Base-by-base conservation (phyloP, 78 protist genomes). In the Dictyostelium brefeldianum region DNA sequence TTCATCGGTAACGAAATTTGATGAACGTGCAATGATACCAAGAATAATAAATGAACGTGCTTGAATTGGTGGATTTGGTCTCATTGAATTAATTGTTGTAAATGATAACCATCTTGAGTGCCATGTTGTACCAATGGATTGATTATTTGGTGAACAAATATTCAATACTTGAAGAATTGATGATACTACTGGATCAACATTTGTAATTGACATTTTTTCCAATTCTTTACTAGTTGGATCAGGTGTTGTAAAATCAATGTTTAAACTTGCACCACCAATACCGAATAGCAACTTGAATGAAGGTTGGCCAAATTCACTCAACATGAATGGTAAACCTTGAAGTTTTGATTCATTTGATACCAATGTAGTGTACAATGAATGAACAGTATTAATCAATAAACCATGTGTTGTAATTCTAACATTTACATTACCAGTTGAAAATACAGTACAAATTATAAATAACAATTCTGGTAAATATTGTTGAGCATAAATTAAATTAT, bases 41-140 rank as follows among this genome's bases (percentile, higher is more conserved):
- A 95, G 27, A 7, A 89, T 78, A 6, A 95, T 94, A 11, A 91
- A 62, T 1, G 97, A 70, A 41, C 95, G 95, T 12, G 92, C 89
- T 78, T 91, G 97, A 20, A 95, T 62, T 27, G 92, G 89, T 46
- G 95, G 89, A 36, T 95, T 90, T 17, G 81, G 85, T 25, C 18
- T 22, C 14, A 83, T 25, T 41, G 97, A 95, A 6, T 84, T 22
- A 36, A 59, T 43, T 1, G 69, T 56, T 2, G 92, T 67, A 10
- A 92, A 70, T 6, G 75, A 29, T 17, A 81, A 36, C 95, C 95
- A 91, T 46, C 82, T 50, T 2, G 78, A 14, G 17, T 62, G 85
- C 95, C 97, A 92, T 9, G 48, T 9, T 0, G 54, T 48, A 43
- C 77, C 87, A 6, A 50, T 10, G 0, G 83, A 25, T 36, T 64